Evolutionary conservation across 75 land plant species (phyloP).

Genomic region (Sequoia sempervirens): DNA sequence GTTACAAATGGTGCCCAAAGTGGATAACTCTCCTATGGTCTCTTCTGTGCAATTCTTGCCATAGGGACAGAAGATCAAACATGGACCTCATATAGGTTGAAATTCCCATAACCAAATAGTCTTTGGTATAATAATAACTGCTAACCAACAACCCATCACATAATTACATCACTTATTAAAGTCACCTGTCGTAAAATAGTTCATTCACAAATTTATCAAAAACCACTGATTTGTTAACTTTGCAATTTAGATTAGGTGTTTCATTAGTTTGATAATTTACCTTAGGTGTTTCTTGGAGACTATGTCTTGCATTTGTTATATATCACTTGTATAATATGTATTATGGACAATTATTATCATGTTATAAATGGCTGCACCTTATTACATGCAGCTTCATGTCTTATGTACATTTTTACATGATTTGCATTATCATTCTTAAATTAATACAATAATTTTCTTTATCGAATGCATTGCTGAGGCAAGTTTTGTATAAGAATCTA

Average conservation of each 20-base stretch:
- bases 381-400: background rate
- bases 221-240: background rate
- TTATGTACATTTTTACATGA: background rate
- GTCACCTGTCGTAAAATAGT: background rate
- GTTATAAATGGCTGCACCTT: background rate
- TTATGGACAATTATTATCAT: background rate
- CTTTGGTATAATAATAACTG: background rate
- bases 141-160: background rate
- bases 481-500: background rate
- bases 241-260: background rate
- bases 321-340: background rate
- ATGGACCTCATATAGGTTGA: background rate
- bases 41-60: background rate
- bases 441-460: background rate
- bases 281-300: background rate
- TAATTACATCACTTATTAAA: background rate
- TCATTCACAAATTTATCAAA: background rate
- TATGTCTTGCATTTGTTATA: background rate
- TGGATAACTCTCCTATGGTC: too few species aligned
- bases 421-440: background rate
- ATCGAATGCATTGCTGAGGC: background rate
- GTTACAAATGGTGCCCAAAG: too few species aligned
- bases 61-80: background rate
- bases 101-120: background rate
- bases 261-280: background rate